A percentile compares a stretch with the other conserved stretches of the same genome.
Conservation (phyloP, 257 asterid genomes). For the Scutellaria galericulata region DNA sequence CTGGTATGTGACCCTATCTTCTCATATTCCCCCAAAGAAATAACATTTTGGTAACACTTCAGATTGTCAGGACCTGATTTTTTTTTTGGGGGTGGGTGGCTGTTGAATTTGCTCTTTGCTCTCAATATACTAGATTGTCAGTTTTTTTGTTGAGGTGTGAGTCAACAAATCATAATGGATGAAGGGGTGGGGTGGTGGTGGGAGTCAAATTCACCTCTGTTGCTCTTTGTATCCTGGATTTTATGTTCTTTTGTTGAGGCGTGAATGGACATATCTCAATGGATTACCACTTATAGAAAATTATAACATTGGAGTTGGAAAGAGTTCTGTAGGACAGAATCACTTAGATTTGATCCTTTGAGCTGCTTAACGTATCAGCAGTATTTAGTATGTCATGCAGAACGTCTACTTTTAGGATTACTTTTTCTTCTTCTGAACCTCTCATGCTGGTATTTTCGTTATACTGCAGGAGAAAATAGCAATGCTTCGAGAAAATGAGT, state of each 20-base stretch:
- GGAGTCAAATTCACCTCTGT: slow-evolving; percentile 6
- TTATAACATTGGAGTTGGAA: slow-evolving; percentile 22
- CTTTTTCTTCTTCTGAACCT: slow-evolving; percentile 26
- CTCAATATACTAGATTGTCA: background rate
- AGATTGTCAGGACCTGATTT: slow-evolving; percentile 15
- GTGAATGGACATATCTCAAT: background rate
- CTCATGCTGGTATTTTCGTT: slow-evolving; percentile 33
- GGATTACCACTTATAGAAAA: slow-evolving; percentile 16
- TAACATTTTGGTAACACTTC: background rate
- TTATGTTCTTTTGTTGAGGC: background rate
- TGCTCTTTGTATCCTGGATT: slow-evolving; percentile 18
- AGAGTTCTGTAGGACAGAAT: slow-evolving; percentile 22
- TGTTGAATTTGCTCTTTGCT: background rate
- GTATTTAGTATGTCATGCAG: slow-evolving; percentile 25
- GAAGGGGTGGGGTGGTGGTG: background rate
- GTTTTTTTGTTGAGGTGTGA: background rate
- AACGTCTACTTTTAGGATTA: slow-evolving; percentile 9
- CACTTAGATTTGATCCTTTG: slow-evolving; percentile 26
- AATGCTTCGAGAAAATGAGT: slow-evolving; percentile 72
- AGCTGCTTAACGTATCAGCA: slow-evolving; percentile 27
- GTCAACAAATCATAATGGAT: background rate
- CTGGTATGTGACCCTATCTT: slow-evolving; percentile 19
- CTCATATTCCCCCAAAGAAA: background rate
- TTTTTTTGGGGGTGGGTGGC: background rate
- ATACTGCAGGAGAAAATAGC: slow-evolving; percentile 81